phyloP scores from a whole-genome alignment of 83 land plant species.

The Isoetes engelmannii region DNA sequence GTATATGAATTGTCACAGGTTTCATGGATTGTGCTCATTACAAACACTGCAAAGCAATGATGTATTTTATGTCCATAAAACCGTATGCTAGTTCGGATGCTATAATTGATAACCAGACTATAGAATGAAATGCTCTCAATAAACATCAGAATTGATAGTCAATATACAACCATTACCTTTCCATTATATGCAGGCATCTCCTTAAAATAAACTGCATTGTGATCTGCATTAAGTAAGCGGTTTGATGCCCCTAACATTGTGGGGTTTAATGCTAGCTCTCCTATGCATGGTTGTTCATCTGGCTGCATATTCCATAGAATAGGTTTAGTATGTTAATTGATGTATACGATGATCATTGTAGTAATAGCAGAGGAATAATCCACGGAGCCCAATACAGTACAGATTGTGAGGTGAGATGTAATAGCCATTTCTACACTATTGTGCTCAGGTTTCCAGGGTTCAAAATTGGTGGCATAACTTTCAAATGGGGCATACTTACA shows the following conservation, averaged over 20 bases:
- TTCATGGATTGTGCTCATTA: neutral
- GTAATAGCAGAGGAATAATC: too few relatives aligned
- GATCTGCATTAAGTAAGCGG: constrained; percentile 86
- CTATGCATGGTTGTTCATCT: constrained; percentile 80
- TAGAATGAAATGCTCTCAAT: neutral
- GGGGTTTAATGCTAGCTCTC: constrained; percentile 78
- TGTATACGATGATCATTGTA: neutral
- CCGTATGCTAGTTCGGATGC: neutral
- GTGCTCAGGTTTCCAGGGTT: too few relatives aligned
- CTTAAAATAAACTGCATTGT: constrained; percentile 74
- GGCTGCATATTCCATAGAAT: constrained; percentile 44
- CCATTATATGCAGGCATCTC: constrained; percentile 88
- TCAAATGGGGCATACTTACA: constrained; percentile 38
- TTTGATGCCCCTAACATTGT: constrained; percentile 60
- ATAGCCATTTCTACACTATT: too few relatives aligned
- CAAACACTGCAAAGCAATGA: neutral
- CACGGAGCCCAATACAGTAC: too few relatives aligned
- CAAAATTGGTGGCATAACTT: too few relatives aligned
- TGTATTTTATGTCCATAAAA: neutral
- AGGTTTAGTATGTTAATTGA: neutral
- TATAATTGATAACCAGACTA: neutral
- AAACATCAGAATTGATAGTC: neutral
- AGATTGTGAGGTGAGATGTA: too few relatives aligned
- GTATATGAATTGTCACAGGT: neutral
- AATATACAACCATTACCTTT: constrained; percentile 40